Evolutionary conservation across 306 rosid genomes (phyloP), one percentile per base, ranked within the genome.

Genomic region (Medicago arabica): DNA sequence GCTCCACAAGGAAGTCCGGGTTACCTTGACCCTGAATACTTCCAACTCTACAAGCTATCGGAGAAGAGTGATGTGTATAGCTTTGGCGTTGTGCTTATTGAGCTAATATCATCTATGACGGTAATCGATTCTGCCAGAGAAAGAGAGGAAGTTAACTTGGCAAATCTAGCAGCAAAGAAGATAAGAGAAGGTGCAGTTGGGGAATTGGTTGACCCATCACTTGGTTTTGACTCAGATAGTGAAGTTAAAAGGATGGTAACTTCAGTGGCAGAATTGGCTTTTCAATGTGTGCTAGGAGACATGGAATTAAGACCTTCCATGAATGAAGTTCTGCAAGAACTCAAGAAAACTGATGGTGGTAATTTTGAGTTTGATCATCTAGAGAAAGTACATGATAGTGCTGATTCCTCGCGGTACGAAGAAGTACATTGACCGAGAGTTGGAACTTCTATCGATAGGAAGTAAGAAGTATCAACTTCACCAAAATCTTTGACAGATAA

Each of bases 1-100:
- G 82, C 89, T 66, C 96, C 98, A 54, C 96, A 89, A 58, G 98
- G 98, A 34, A 87, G 89, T 6, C 98, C 91, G 1, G 95, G 96
- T 1, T 89, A 90, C 43, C 85, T 90, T 17, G 96, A 93, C 43
- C 96, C 96, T 9, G 91, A 90, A 71, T 86, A 93, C 69, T 86
- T 86, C 73, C 89, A 87, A 39, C 80, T 85, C 66, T 87, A 86
- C 67, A 86, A 85, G 80, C 90, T 93, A 43, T 87, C 96, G 0
- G 69, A 80, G 4, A 90, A 93, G 91, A 93, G 97, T 53, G 95
- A 93, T 61, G 97, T 89, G 8, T 87, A 89, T 54, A 90, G 93
- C 63, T 93, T 93, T 10, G 91, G 98, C 4, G 95, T 90, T 55
- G 90, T 87, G 47, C 89, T 93, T 1, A 43, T 86, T 1, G 97